Base-by-base conservation (phyloP, 139 green algal species). In the Micractinium conductrix region DNA sequence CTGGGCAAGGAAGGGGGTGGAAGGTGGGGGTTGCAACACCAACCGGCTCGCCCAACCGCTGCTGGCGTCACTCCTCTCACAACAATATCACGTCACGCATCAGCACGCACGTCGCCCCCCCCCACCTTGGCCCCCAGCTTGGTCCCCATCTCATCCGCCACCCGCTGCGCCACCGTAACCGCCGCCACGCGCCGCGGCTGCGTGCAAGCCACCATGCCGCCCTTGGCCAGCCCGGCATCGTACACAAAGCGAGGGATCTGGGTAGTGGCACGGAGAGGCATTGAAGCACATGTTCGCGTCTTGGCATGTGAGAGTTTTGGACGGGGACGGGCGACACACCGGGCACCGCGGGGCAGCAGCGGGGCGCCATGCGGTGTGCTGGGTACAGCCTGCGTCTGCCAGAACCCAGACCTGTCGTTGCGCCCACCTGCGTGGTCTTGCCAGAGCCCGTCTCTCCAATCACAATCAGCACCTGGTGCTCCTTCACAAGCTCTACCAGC, bases 131-230 rank as follows among this genome's bases (percentile, higher is more conserved):
- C 40, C 44, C 86, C 81, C 14, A 91, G 53, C 60, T 86, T 17
- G 16, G 58, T 60, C 26, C 87, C 65, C 55, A 88, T 82, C 80
- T 94, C 89, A 14, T 90, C 53, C 0, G 88, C 91, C 43, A 99
- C 97, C 53, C 97, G 95, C 92, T 99, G 98, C 37, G 97, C 97
- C 30, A 99, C 96, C 30, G 89, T 96, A 92, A 99, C 97, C 33
- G 97, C 97, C 5, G 97, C 97, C 69, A 99, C 97, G 38, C 97
- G 95, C 37, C 97, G 92, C 4, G 97, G 97, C 93, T 99, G 96
- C 81, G 96, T 99, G 94, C 96, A 99, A 7, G 96, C 97, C 70
- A 90, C 85, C 33, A 76, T 40, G 35, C 97, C 95, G 43, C 69
- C 73, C 42, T 85, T 68, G 10, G 88, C 85, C 33, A 95, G 79